Evolutionary conservation across 1,284 basidiomycete species (phyloP).

Genomic region (Pisolithus thermaeus): DNA sequence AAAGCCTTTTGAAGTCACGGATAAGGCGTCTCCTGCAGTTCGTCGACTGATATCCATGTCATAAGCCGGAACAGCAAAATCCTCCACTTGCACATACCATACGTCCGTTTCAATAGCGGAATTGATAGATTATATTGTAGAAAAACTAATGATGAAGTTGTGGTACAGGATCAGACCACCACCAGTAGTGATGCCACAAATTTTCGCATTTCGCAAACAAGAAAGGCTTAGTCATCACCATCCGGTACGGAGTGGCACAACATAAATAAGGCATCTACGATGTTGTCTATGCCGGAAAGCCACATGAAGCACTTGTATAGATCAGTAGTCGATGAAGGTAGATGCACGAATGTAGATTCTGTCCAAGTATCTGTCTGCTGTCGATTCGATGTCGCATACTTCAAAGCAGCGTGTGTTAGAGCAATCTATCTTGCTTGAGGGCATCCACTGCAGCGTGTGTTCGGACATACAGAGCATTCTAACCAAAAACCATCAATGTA

Average conservation of each 20-base stretch:
- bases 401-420: constrained; percentile 7
- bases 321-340: neutral
- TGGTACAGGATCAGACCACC: no score
- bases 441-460: constrained; percentile 40
- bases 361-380: neutral
- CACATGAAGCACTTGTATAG: neutral
- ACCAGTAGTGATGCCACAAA: no score
- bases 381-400: neutral
- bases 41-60: constrained; percentile 58
- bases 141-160: neutral
- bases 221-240: no score
- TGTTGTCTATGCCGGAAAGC: no score
- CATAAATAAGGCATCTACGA: no score
- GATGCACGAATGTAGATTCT: neutral
- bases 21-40: constrained; percentile 88
- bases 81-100: constrained; percentile 15
- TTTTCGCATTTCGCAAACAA: no score
- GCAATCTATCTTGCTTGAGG: constrained; percentile 26
- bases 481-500: neutral
- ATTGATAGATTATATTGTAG: neutral
- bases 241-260: no score
- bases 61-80: neutral
- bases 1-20: constrained; percentile 93
- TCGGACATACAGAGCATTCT: constrained; percentile 41
- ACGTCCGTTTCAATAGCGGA: neutral